These are phyloP conservation scores for Pleomassaria siparia DNA, from an alignment of 2,329 filamentous ascomycete genomes.

Conservation along the genomic window DNA sequence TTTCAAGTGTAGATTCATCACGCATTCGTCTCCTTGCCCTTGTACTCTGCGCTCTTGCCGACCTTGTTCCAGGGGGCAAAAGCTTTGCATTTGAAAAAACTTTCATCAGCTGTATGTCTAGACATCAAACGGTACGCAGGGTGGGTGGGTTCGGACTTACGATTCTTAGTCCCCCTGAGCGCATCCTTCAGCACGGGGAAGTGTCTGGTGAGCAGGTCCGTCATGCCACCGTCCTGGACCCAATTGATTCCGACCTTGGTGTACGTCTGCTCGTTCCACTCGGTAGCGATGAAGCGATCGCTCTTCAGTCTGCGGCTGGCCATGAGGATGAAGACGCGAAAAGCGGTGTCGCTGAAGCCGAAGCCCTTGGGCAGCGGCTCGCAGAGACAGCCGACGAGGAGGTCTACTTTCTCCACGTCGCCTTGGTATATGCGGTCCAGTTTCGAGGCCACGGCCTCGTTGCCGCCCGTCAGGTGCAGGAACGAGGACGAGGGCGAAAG, in stretches of 20 bases:
- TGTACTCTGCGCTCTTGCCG: constrained; percentile 20
- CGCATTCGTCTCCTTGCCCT: constrained; percentile 22
- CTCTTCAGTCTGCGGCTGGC: constrained; percentile 47
- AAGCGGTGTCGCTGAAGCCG: constrained; percentile 53
- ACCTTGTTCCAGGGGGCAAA: constrained; percentile 27
- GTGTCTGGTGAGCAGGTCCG: constrained; percentile 47
- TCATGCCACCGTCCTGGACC: constrained; percentile 49
- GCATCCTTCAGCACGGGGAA: constrained; percentile 44
- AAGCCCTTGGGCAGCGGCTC: constrained; percentile 50
- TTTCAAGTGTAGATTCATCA: too few relatives aligned
- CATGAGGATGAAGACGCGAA: constrained; percentile 51
- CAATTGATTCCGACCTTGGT: constrained; percentile 46
- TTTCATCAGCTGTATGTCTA: too few relatives aligned
- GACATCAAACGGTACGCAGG: too few relatives aligned
- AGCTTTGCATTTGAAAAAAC: constrained; percentile 14
- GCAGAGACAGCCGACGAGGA: constrained; percentile 46
- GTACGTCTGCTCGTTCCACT: constrained; percentile 47
- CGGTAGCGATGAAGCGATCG: constrained; percentile 48
- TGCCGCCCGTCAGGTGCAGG: constrained; percentile 44
- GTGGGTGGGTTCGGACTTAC: too few relatives aligned
- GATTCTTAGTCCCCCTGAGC: constrained; percentile 26
- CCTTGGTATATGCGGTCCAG: constrained; percentile 44
- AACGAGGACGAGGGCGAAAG: constrained; percentile 43
- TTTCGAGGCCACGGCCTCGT: constrained; percentile 39
- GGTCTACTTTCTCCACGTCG: constrained; percentile 48